These are phyloP conservation scores for Talaromyces borbonicus DNA, from an alignment of 495 filamentous ascomycete species.

Conservation along the genomic window DNA sequence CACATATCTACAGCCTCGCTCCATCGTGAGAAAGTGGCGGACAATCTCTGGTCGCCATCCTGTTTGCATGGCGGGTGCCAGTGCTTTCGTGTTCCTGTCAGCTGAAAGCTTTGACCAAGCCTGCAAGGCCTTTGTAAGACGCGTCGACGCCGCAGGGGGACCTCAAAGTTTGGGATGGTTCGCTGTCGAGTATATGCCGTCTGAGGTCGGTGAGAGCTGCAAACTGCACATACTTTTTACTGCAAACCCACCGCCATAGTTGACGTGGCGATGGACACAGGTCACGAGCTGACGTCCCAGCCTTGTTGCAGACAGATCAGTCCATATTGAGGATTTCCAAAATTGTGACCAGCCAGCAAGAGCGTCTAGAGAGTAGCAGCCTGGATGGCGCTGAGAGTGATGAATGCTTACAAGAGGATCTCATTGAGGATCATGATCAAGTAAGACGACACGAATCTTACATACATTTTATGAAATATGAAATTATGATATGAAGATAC, in stretches of 20 bases:
- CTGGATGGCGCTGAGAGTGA: constrained; percentile 1
- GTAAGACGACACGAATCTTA: background rate
- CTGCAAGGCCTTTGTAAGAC: constrained; percentile 48
- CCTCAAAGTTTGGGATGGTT: constrained; percentile 39
- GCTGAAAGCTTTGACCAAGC: constrained; percentile 49
- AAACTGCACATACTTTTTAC: constrained; percentile 1
- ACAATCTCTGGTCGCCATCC: background rate
- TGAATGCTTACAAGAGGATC: background rate
- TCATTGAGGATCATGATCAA: constrained; percentile 7
- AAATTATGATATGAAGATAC: no score
- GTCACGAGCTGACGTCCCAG: background rate
- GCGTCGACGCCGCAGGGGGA: constrained; percentile 26
- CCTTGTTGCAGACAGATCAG: constrained; percentile 15
- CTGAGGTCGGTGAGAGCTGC: constrained; percentile 11
- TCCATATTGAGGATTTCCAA: constrained; percentile 29
- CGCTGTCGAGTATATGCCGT: constrained; percentile 25
- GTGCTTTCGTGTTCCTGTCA: constrained; percentile 46
- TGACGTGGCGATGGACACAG: background rate
- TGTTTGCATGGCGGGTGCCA: constrained; percentile 12
- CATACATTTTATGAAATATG: background rate
- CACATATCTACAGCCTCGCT: no score
- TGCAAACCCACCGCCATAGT: background rate
- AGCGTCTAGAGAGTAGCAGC: constrained; percentile 1
- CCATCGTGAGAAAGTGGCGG: background rate
- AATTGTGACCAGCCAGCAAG: constrained; percentile 7